These are phyloP conservation scores for Castanea crenata DNA, from an alignment of 306 rosid species.

Conservation along the genomic window DNA sequence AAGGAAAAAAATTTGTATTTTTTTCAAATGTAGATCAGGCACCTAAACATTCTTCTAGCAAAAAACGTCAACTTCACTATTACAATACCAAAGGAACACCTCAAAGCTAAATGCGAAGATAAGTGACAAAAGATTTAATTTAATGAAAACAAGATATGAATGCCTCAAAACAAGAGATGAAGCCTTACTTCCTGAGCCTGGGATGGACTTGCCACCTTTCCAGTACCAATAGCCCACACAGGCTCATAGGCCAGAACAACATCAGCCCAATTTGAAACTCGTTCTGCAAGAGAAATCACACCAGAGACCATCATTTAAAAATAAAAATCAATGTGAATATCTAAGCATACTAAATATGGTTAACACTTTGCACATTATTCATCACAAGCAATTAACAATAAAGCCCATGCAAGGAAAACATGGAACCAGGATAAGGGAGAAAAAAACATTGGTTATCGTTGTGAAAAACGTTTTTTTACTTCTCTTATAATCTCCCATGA, in stretches of 20 bases:
- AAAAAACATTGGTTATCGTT: not conserved
- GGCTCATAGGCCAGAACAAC: slow-evolving; percentile 87
- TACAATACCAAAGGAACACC: not conserved
- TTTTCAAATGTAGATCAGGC: not conserved
- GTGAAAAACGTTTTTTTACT: not conserved
- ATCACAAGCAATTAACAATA: not conserved
- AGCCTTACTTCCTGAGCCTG: slow-evolving; percentile 53
- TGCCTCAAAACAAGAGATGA: slow-evolving; percentile 1
- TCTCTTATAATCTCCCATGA: not conserved
- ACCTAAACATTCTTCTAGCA: not conserved
- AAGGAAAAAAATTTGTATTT: not conserved
- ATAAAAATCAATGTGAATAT: not conserved
- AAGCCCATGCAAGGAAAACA: not conserved
- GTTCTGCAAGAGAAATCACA: slow-evolving; percentile 36
- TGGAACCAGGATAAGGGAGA: not conserved
- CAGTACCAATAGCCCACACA: slow-evolving; percentile 94
- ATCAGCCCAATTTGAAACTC: slow-evolving; percentile 58
- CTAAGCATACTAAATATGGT: not conserved
- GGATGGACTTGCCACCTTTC: slow-evolving; percentile 80
- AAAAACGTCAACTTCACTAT: not conserved
- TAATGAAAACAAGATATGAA: not conserved
- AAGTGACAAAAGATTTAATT: not conserved
- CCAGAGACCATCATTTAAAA: not conserved
- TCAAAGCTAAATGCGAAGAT: not conserved
- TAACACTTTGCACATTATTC: not conserved